Evolutionary conservation across 257 asterid genomes (phyloP), one percentile per base, ranked within the genome.

Genomic region (Agastache rugosa): DNA sequence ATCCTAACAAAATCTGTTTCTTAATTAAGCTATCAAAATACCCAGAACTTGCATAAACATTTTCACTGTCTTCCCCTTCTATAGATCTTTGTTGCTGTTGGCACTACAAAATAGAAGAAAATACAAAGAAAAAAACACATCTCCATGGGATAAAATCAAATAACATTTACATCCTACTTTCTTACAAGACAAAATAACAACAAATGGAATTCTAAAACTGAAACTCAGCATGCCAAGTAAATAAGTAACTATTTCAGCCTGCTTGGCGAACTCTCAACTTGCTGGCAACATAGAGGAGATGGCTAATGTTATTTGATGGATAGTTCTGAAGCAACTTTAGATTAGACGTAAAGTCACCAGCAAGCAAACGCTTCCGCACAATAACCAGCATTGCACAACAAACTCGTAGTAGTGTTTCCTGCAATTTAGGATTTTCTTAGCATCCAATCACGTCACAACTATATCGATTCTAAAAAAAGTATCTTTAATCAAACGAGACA

Each of bases 321-420:
- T 93, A 93, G 74, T 81, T 76, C 74, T 93, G 98, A 50, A 91
- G 97, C 62, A 93, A 82, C 87, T 91, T 90, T 73, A 93, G 86
- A 86, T 93, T 93, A 44, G 97, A 84, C 35, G 97, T 93, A 80
- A 93, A 93, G 79, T 93, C 98, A 6, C 97, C 98, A 35, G 96
- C 98, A 67, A 93, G 96, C 72, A 93, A 81, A 27, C 97, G 94
- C 88, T 86, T 91, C 73, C 97, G 80, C 19, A 93, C 94, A n/a
- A 88, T 90, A 45, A 93, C 83, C 77, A 93, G 85, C 98, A 90
- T 93, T 5, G 98, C 97, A 39, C 98, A 93, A 83, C 97, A 93
- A 42, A 93, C 74, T 20, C 97, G 87, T 25, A 91, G 97, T 47
- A 93, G 83, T 0, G 95, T 91, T 76, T 91, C 98, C 98, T 93